Evolutionary conservation across 768 basidiomycete genomes (phyloP).

Genomic region (Epithele typhae): DNA sequence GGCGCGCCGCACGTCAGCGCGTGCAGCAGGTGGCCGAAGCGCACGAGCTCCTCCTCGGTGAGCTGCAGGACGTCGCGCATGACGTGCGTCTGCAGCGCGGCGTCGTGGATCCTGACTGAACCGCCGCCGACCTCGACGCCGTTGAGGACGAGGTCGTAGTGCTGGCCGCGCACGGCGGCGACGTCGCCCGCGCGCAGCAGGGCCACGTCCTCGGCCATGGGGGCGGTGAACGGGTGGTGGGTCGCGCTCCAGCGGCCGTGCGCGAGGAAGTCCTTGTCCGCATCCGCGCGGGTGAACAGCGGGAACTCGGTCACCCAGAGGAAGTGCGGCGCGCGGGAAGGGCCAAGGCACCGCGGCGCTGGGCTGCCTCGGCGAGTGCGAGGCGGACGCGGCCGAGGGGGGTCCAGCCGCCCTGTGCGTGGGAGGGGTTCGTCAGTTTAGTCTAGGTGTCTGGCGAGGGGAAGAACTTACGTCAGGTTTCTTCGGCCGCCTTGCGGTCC

Average conservation of each 20-base stretch:
- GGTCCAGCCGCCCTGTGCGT: slow-evolving; percentile 88
- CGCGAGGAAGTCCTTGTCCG: slow-evolving; percentile 83
- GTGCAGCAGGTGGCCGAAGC: slow-evolving; percentile 82
- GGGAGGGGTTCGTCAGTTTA: too few relatives aligned
- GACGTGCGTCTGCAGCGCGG: slow-evolving; percentile 80
- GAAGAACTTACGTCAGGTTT: slow-evolving; percentile 41
- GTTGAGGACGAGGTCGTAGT: slow-evolving; percentile 94
- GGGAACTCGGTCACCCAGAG: slow-evolving; percentile 97
- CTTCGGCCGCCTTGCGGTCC: slow-evolving; percentile 49
- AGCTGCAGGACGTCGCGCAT: slow-evolving; percentile 78
- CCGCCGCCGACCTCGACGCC: slow-evolving; percentile 94
- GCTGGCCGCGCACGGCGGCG: slow-evolving; percentile 74
- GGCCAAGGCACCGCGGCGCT: slow-evolving; percentile 52
- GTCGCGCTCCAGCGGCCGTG: slow-evolving; percentile 88
- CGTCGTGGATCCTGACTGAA: slow-evolving; percentile 89
- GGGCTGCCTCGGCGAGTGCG: slow-evolving; percentile 62
- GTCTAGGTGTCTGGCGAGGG: too few relatives aligned
- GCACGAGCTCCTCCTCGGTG: slow-evolving; percentile 59
- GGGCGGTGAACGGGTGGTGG: slow-evolving; percentile 96
- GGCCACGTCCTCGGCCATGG: slow-evolving; percentile 85
- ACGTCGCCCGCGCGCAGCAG: slow-evolving; percentile 66
- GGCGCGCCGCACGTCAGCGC: slow-evolving; percentile 89
- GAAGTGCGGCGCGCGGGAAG: slow-evolving; percentile 66
- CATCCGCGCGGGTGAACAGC: slow-evolving; percentile 80
- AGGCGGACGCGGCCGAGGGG: slow-evolving; percentile 68